These are phyloP conservation scores for Teratosphaeria pseudoeucalypti DNA, from an alignment of 2,329 filamentous ascomycete species.

Conservation along the genomic window DNA sequence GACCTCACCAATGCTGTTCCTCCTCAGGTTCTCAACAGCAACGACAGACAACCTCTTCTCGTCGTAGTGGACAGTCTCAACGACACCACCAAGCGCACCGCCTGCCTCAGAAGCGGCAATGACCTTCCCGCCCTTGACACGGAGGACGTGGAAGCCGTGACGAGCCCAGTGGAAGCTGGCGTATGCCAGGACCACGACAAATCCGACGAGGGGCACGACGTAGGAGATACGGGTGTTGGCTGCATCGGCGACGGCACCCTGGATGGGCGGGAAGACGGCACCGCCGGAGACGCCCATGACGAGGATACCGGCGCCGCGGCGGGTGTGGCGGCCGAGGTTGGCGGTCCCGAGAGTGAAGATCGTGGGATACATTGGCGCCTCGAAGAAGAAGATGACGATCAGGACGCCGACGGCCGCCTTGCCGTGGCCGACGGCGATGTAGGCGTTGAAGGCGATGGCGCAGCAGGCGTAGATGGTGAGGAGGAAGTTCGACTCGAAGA, in stretches of 20 bases:
- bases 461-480: constrained; percentile 23
- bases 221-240: constrained; percentile 33
- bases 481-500: constrained; percentile 29
- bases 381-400: constrained; percentile 30
- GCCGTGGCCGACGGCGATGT: constrained; percentile 23
- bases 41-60: constrained; percentile 22
- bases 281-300: constrained; percentile 29
- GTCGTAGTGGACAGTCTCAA: constrained; percentile 25
- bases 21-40: constrained; percentile 17
- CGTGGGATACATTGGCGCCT: constrained; percentile 29
- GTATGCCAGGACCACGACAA: constrained; percentile 31
- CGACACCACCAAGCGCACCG: constrained; percentile 24
- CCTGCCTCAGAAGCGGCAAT: constrained; percentile 22
- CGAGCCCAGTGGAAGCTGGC: constrained; percentile 23
- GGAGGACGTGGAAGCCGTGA: constrained; percentile 24
- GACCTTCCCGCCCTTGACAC: constrained; percentile 22
- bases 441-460: constrained; percentile 27
- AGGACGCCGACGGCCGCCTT: constrained; percentile 24
- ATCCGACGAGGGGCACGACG: constrained; percentile 35
- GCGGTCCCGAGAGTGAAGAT: constrained; percentile 32
- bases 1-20: constrained; percentile 17
- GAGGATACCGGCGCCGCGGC: constrained; percentile 31
- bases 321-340: constrained; percentile 30
- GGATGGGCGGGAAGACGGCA: constrained; percentile 28
- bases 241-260: constrained; percentile 30